Base-by-base conservation (phyloP, 2,329 filamentous ascomycete species). In the Sporothrix phasma region DNA sequence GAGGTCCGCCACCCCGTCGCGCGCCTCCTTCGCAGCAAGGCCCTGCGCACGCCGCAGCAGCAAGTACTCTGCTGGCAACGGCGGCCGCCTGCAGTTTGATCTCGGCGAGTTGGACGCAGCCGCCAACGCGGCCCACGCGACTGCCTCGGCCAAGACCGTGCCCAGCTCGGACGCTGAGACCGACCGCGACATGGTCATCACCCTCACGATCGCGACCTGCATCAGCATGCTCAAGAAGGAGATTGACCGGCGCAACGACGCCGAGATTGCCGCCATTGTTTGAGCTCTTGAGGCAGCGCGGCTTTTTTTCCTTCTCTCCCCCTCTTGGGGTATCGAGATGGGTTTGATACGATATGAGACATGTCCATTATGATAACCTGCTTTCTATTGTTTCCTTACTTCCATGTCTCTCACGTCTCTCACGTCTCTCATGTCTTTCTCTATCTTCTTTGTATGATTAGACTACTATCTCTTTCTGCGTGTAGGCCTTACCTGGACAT, bases 161-260 rank as follows among this genome's bases (percentile, higher is more conserved):
- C 26, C 22, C 10, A 11, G 17, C 26, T 68, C 67, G 8, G 70
- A 61, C 34, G 68, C 68, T 17, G 69, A 70, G 29, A 68, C 67
- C 62, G 71, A 74, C 41, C 65, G 69, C 24, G 73, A 81, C 69
- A 72, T 81, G 65, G 74, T 74, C 15, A 76, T 83, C 69, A 74
- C 78, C n/a, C 66, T 86, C 22, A 76, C 81, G 10, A 77, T 87
- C 19, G 78, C 80, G 49, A 85, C 81, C 17, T 84, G 80, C 65
- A 68, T 88, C 64, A 72, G 80, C 17, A 85, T 88, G 84, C 71
- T 88, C 68, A 87, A 88, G 79, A 84, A 81, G 73, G 86, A 88
- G 76, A 75, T 85, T 59, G 85, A 88, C 71, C 75, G 84, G 47
- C 75, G 82, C 67, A 76, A 82, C 65, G 70, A 76, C 65, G 72